Conservation (phyloP, 192 early-diverging fungal genomes). For the Backusella tuberculispora region DNA sequence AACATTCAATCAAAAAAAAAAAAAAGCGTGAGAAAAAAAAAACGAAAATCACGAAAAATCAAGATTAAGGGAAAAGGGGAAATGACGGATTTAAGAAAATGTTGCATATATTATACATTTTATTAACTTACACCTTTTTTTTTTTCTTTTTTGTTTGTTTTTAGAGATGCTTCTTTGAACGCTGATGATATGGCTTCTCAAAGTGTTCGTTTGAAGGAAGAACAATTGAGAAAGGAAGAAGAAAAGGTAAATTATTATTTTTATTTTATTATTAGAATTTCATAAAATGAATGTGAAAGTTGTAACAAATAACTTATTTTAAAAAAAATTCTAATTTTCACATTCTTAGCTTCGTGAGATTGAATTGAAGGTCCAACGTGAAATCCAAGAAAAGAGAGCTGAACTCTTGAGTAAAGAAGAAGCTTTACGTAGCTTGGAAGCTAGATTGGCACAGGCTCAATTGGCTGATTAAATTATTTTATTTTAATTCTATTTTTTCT, state of each 20-base stretch:
- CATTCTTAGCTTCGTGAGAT: slow-evolving; percentile 51
- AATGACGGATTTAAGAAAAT: slow-evolving; percentile 9
- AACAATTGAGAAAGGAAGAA: slow-evolving; percentile 59
- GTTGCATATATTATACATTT: background rate
- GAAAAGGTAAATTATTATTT: slow-evolving; percentile 45
- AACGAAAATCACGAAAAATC: background rate
- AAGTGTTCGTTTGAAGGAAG: slow-evolving; percentile 53
- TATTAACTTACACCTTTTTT: background rate
- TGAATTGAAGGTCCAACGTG: slow-evolving; percentile 58
- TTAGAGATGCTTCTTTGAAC: slow-evolving; percentile 40
- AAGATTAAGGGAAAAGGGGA: too few species aligned
- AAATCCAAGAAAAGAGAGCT: slow-evolving; percentile 61
- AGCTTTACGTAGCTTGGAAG: slow-evolving; percentile 53
- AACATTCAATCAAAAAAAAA: background rate
- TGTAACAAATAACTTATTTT: background rate
- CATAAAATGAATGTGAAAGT: background rate
- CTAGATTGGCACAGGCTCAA: slow-evolving; percentile 49
- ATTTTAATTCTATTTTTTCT: background rate
- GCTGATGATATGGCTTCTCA: slow-evolving; percentile 44
- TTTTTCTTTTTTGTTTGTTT: background rate
- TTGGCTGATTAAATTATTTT: slow-evolving; percentile 25
- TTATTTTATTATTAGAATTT: slow-evolving; percentile 1
- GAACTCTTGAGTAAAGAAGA: slow-evolving; percentile 63
- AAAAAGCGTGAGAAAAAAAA: background rate
- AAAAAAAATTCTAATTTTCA: background rate